Evolutionary conservation across 371 early-diverging fungal genomes (phyloP).

Genomic region (Circinella umbellata): DNA sequence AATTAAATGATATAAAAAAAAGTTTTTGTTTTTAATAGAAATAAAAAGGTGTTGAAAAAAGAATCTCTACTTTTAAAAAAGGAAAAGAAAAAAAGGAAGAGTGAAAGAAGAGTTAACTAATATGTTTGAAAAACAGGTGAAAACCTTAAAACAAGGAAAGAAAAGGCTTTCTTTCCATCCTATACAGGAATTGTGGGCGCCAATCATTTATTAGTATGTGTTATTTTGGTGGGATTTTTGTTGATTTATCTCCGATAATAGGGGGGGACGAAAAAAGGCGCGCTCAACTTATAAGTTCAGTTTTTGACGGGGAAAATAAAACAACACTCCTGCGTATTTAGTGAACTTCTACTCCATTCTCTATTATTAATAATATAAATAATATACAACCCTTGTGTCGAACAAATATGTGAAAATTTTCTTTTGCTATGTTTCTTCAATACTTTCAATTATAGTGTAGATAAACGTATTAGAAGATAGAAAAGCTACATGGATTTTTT

Average conservation of each 20-base stretch:
- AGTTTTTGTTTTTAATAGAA: not conserved
- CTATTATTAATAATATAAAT: too few species aligned
- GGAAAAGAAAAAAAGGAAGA: constrained; percentile 2
- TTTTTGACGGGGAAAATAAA: not conserved
- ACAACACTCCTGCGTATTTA: not conserved
- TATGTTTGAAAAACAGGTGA: constrained; percentile 3
- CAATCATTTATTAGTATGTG: not conserved
- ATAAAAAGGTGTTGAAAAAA: too few species aligned
- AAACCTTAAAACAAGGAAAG: constrained; percentile 3
- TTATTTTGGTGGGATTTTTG: not conserved
- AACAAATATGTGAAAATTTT: too few species aligned
- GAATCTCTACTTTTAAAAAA: not conserved
- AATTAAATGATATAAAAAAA: not conserved
- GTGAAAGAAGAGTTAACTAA: not conserved
- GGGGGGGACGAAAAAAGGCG: not conserved
- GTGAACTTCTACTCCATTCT: too few species aligned
- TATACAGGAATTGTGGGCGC: constrained; percentile 2
- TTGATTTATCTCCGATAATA: not conserved
- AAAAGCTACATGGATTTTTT: not conserved
- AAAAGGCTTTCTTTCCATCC: not conserved
- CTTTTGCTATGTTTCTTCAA: too few species aligned
- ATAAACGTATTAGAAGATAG: too few species aligned
- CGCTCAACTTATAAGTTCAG: not conserved
- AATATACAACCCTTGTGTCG: too few species aligned
- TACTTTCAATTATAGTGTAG: too few species aligned